Percentiles rank a stretch among this genome's conserved stretches.
Evolutionary conservation across 768 basidiomycete species (phyloP).

Genomic region (Mycena rosella): DNA sequence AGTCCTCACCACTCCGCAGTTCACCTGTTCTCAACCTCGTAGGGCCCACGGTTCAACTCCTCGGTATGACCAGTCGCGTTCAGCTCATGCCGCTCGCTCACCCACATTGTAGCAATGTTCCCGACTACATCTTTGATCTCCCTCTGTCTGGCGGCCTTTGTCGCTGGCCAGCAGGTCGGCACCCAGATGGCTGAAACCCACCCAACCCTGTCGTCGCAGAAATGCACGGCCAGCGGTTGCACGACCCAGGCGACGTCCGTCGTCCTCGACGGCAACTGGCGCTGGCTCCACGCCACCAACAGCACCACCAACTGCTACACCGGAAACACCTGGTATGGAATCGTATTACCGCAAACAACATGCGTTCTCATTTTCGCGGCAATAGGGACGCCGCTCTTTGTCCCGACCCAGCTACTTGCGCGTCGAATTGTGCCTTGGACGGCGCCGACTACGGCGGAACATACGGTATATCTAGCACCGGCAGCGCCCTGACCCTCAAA

Average conservation of each 20-base stretch:
- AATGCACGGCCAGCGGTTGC: constrained; percentile 63
- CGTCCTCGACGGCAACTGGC: constrained; percentile 69
- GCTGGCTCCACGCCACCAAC: constrained; percentile 58
- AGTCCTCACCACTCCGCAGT: constrained; percentile 25
- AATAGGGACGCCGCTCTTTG: constrained; percentile 59
- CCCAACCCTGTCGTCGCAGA: constrained; percentile 59
- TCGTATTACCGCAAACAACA: too few relatives aligned
- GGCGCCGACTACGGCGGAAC: constrained; percentile 63
- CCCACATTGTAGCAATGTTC: constrained; percentile 53
- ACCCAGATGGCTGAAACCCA: constrained; percentile 62
- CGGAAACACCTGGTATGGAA: constrained; percentile 64
- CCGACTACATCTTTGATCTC: constrained; percentile 54
- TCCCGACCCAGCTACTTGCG: constrained; percentile 62
- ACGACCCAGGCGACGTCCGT: constrained; percentile 51
- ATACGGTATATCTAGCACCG: constrained; percentile 65
- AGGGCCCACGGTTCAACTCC: constrained; percentile 22
- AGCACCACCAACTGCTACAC: constrained; percentile 61
- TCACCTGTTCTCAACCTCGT: constrained; percentile 13
- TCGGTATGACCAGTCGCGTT: too few relatives aligned
- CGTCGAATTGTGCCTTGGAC: constrained; percentile 56
- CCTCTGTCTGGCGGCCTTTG: constrained; percentile 57
- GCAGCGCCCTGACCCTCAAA: constrained; percentile 61
- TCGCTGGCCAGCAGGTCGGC: constrained; percentile 65
- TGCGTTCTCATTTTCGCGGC: too few relatives aligned
- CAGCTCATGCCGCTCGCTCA: too few relatives aligned